phyloP scores from a whole-genome alignment of 345 rosid species.

The Murraya koenigii region DNA sequence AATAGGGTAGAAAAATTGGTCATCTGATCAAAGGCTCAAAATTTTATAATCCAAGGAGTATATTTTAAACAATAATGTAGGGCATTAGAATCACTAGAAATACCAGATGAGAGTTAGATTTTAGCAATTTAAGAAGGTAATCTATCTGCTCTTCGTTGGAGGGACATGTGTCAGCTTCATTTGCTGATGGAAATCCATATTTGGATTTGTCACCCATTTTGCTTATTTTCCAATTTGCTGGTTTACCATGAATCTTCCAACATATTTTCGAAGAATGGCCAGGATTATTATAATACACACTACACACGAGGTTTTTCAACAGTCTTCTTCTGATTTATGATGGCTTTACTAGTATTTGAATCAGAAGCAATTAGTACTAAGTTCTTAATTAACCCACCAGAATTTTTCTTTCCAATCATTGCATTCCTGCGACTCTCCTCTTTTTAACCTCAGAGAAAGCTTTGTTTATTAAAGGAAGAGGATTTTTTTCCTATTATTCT shows the following conservation, averaged over 20 bases:
- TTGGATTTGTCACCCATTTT: too few species aligned
- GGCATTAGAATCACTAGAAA: neutral
- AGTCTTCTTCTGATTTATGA: too few species aligned
- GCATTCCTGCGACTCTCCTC: neutral
- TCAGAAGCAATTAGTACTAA: neutral
- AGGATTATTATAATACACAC: too few species aligned
- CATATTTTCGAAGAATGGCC: too few species aligned
- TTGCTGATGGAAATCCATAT: too few species aligned
- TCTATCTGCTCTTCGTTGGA: too few species aligned
- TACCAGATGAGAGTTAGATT: neutral
- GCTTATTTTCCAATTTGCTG: too few species aligned
- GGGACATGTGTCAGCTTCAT: too few species aligned
- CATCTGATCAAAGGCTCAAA: neutral
- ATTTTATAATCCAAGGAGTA: neutral
- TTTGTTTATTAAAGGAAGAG: neutral
- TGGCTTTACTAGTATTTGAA: neutral
- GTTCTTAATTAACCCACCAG: neutral
- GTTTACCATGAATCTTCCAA: too few species aligned
- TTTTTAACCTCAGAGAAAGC: too few species aligned
- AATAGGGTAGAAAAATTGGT: neutral
- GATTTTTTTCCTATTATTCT: neutral
- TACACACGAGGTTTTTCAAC: too few species aligned
- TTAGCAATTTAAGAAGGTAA: neutral
- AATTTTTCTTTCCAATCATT: neutral
- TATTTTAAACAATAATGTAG: neutral